These are phyloP conservation scores for Tylopilus plumbeoviolaceoides DNA, from an alignment of 768 basidiomycete genomes.

Conservation along the genomic window DNA sequence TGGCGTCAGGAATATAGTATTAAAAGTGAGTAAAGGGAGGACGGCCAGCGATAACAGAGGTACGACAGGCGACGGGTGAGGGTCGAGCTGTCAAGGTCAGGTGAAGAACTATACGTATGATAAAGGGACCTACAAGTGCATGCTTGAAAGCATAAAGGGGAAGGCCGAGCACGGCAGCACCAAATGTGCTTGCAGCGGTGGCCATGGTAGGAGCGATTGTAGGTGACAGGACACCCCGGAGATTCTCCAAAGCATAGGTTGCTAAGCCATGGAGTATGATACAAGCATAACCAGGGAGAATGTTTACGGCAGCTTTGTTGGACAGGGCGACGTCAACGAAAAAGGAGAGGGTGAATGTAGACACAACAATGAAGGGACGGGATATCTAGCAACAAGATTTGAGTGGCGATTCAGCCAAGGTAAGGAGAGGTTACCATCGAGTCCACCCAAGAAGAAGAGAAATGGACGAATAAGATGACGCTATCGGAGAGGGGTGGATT, in stretches of 20 bases:
- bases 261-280: slow-evolving; percentile 55
- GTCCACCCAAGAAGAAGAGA: slow-evolving; percentile 64
- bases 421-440: slow-evolving; percentile 46
- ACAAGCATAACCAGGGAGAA: slow-evolving; percentile 64
- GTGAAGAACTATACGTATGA: neutral
- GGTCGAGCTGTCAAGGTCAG: slow-evolving; percentile 40
- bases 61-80: slow-evolving; percentile 47
- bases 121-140: slow-evolving; percentile 44
- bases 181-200: slow-evolving; percentile 53
- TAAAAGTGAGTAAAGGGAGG: slow-evolving; percentile 60
- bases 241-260: slow-evolving; percentile 61
- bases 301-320: slow-evolving; percentile 35
- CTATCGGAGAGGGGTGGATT: slow-evolving; percentile 34
- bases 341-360: slow-evolving; percentile 53
- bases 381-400: slow-evolving; percentile 38
- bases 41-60: slow-evolving; percentile 54
- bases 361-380: slow-evolving; percentile 42
- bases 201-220: slow-evolving; percentile 55
- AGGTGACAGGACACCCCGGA: slow-evolving; percentile 52
- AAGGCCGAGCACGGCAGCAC: slow-evolving; percentile 58
- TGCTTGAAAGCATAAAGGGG: slow-evolving; percentile 62
- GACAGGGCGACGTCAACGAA: slow-evolving; percentile 49
- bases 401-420: slow-evolving; percentile 32
- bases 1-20: slow-evolving; percentile 57
- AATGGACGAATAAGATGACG: slow-evolving; percentile 65